Percentiles rank a stretch among this genome's conserved stretches.
phyloP scores from a whole-genome alignment of 1,284 basidiomycete genomes.

The Pseudozyma hubeiensis region DNA sequence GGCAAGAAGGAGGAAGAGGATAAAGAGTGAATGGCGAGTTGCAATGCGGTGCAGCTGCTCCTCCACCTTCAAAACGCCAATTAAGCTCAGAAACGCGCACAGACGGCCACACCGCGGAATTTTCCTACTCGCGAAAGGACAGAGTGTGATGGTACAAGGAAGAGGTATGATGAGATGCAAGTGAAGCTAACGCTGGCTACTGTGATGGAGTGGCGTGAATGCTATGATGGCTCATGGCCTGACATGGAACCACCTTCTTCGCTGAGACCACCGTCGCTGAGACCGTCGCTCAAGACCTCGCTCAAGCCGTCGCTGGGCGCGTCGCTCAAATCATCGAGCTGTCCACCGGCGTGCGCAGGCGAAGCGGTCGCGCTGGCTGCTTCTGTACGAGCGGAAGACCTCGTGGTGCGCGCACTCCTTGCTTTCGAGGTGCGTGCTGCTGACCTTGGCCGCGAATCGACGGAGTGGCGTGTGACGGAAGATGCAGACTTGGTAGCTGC shows the following conservation, averaged over 20 bases:
- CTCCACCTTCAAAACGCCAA: conserved; percentile 3
- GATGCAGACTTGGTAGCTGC: not conserved
- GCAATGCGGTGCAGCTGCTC: not conserved
- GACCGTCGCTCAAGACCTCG: conserved; percentile 21
- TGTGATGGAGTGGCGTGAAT: conserved; percentile 2
- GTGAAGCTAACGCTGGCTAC: not conserved
- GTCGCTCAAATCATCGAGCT: conserved; percentile 19
- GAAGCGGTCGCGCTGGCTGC: not conserved
- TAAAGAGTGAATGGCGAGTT: not conserved
- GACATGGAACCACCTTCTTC: conserved; percentile 27
- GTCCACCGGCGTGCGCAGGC: conserved; percentile 3
- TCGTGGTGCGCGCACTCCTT: conserved; percentile 7
- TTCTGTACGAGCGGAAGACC: conserved; percentile 4
- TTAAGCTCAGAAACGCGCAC: conserved; percentile 8
- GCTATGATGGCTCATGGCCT: conserved; percentile 28
- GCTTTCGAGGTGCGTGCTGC: conserved; percentile 11
- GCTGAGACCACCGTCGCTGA: conserved; percentile 22
- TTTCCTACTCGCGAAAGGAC: too few relatives aligned
- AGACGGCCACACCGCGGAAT: not conserved
- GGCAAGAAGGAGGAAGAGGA: not conserved
- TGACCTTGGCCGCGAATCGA: conserved; percentile 3
- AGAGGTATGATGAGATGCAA: conserved; percentile 1
- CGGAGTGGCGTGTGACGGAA: conserved; percentile 1
- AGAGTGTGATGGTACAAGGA: not conserved
- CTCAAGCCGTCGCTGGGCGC: conserved; percentile 18